Evolutionary conservation across 169 alveolate species (phyloP), one percentile per base, ranked within the genome.

Genomic region (Babesia bovis): DNA sequence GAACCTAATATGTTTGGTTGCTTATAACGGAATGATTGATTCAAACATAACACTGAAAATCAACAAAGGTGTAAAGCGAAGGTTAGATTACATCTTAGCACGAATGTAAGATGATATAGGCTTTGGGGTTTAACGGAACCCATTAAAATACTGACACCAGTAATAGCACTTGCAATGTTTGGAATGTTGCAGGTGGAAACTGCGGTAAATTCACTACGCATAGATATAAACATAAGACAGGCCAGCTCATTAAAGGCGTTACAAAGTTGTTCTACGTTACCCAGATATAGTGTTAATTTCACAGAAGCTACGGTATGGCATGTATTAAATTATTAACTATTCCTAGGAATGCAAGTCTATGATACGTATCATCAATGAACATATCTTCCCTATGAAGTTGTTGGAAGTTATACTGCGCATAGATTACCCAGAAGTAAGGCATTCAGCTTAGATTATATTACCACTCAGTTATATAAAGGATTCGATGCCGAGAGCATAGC

Each of bases 61-160:
- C 12, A 71, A 71, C 25, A 13, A 35, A 10, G 63, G 74, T 3
- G 21, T 71, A 19, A 50, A 44, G 33, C 17, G 66, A 13, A 57
- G 82, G 82, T 71, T 23, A 32, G 45, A 58, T 1, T 5, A 3
- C 6, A 7, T 50, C 19, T 10, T 33, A 21, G 0, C 9, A 19
- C 13, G 40, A 4, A 49, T n/a, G 6, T 7, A 26, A 45, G 10
- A 30, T 42, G 44, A 5, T 36, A 36, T 41, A 63, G 73, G 73
- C 60, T 63, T 17, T 63, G 73, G 73, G 73, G 73, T 5, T 28
- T 44, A 42, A 63, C 50, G 58, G 73, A 63, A 17, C 17, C 60
- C 15, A 63, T 42, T 0, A 63, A 44, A 26, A 28, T 63, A 23
- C 60, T 63, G 25, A 63, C 73, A 2, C 73, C 73, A 13, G 40